Conservation (phyloP, 2,329 filamentous ascomycete species). For the Pyrenophora seminiperda region DNA sequence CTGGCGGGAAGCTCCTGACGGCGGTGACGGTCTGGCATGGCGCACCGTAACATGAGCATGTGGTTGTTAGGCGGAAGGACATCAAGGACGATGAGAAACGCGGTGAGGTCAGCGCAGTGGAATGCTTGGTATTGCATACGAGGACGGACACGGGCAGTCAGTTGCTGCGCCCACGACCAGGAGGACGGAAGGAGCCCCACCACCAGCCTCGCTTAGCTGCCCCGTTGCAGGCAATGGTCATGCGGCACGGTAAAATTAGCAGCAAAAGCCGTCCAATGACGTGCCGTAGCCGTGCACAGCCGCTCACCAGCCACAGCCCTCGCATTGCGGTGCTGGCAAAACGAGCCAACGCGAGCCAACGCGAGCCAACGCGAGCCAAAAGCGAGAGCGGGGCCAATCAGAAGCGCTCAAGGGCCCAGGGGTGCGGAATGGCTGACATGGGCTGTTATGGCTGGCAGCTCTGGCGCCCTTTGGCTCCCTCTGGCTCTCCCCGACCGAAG, state of each 20-base stretch:
- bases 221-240: slow-evolving; percentile 31
- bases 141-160: not conserved
- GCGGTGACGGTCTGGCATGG: slow-evolving; percentile 29
- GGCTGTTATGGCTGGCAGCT: slow-evolving; percentile 10
- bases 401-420: slow-evolving; percentile 18
- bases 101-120: slow-evolving; percentile 41
- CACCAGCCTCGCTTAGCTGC: slow-evolving; percentile 21
- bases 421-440: slow-evolving; percentile 24
- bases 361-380: slow-evolving; percentile 35
- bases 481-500: slow-evolving; percentile 37
- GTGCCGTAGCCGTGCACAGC: slow-evolving; percentile 25
- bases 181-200: slow-evolving; percentile 11
- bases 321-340: slow-evolving; percentile 11
- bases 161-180: slow-evolving; percentile 19
- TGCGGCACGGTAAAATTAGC: slow-evolving; percentile 24
- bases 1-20: slow-evolving; percentile 9
- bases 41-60: slow-evolving; percentile 16
- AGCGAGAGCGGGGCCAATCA: slow-evolving; percentile 25
- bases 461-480: too few relatives aligned
- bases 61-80: slow-evolving; percentile 5
- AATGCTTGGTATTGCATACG: slow-evolving; percentile 2
- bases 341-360: slow-evolving; percentile 34
- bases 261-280: slow-evolving; percentile 20
- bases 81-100: slow-evolving; percentile 16
- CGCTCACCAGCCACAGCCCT: slow-evolving; percentile 34